Percentiles rank a stretch among this genome's conserved stretches.
phyloP scores from a whole-genome alignment of 371 early-diverging fungal genomes.

The Mortierella sp. region DNA sequence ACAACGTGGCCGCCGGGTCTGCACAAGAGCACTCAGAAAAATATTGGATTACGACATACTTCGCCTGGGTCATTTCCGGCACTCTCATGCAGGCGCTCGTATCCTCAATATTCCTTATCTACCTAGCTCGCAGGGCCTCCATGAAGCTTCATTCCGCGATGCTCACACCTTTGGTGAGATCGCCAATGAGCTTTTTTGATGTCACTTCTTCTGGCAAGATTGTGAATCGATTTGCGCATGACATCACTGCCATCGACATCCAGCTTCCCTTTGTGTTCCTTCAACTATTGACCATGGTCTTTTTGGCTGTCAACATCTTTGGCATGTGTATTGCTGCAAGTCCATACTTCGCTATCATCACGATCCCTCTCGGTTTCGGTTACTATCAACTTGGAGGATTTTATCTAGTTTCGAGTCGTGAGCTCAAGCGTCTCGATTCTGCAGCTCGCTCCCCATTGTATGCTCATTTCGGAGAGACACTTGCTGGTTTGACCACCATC shows the following conservation, averaged over 20 bases:
- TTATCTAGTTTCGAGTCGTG: conserved; percentile 67
- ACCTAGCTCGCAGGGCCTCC: conserved; percentile 47
- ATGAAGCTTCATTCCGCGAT: conserved; percentile 59
- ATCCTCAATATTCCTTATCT: neutral
- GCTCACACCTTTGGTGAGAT: conserved; percentile 63
- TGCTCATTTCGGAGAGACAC: conserved; percentile 63
- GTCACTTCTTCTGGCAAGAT: conserved; percentile 84
- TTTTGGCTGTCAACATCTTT: conserved; percentile 6
- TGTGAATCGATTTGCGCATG: conserved; percentile 85
- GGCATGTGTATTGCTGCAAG: conserved; percentile 9
- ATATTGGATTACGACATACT: conserved; percentile 26
- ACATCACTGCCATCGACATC: conserved; percentile 80
- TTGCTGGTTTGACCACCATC: conserved; percentile 64
- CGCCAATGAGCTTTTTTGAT: conserved; percentile 81
- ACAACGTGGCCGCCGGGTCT: neutral
- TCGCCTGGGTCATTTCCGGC: conserved; percentile 25
- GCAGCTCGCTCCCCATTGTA: conserved; percentile 65
- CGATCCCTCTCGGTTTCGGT: conserved; percentile 11
- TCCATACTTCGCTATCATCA: conserved; percentile 14
- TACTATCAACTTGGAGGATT: conserved; percentile 58
- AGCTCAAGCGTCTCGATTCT: conserved; percentile 66
- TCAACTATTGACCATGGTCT: neutral
- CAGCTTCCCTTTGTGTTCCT: conserved; percentile 13
- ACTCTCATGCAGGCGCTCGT: conserved; percentile 7
- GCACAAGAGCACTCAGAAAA: neutral